Base-by-base conservation (phyloP, 345 rosid genomes). In the Salix udensis region DNA sequence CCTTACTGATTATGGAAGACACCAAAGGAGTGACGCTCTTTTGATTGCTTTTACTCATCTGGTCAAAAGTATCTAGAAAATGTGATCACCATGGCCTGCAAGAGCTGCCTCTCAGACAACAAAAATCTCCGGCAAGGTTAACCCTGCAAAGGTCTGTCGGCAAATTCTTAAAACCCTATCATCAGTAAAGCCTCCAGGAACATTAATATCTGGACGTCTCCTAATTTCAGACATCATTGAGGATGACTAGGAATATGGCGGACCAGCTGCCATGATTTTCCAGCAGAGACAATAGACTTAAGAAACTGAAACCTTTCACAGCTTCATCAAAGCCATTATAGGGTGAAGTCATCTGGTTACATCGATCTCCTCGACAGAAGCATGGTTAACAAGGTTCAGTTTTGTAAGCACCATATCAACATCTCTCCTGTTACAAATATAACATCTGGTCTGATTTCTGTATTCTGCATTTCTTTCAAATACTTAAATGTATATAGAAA, bases 231-330 rank as follows among this genome's bases (percentile, higher is more conserved):
- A 77, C 79, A 65, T 68, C 74, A 67, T 80, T 21, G 82, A 77
- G 68, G 74, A 84, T 71, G 89, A 78, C 73, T 72, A 77, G 89
- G 88, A 80, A 89, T 80, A 82, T 90, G 97, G 55, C 85, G 88
- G 71, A 92, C 89, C 83, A 96, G 87, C 86, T 94, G 98, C 86
- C 92, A 84, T 37, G 99, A 94, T n/a, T 84, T 96, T 74, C 99
- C 99, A 36, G 97, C 99, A 77, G 97, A 94, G 79, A 96, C 88
- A 85, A 94, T 88, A 48, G 98, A 89, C 76, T 86, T 88, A 72
- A 34, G 6, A 34, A 34, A 34, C 36, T 34, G 36, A 34, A 34
- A 34, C 36, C 5, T 34, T 34, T 34, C 6, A 34, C 36, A 14
- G 16, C 18, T 44, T 44, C 50, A 44, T 44, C 50, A n/a, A 16